Evolutionary conservation across 371 early-diverging fungal genomes (phyloP), one percentile per base, ranked within the genome.

Genomic region (Circinella minor): DNA sequence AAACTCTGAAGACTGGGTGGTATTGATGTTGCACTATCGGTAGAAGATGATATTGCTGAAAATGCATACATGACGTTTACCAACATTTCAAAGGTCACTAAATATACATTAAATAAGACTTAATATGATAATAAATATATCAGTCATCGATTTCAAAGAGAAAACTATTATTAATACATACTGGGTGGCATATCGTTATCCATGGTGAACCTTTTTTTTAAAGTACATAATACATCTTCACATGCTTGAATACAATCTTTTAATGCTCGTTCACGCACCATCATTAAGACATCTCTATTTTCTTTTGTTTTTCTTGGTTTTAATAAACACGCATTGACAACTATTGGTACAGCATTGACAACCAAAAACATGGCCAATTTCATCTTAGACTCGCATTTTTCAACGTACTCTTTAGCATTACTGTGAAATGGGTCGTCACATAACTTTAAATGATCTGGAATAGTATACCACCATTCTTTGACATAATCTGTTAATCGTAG

Each of bases 61-160:
- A 66, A 36, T 11, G 66, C 37, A 43, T 57, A 59, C 59, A 66
- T 39, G 46, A 36, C 36, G 36, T 65, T 46, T 4, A 46, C 54
- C 65, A 65, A n/a, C 17, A 54, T 38, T 18, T 36, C 37, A 48
- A 65, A 51, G 10, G 65, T 46, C 54, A 65, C 65, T 65, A 36
- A 36, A 27, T 27, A 27, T n/a, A 34, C 0, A 10, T 17, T 57
- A 9, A 27, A 34, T 57, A 4, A 57, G 34, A 9, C 1, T 27
- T 18, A 27, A 27, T 27, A 27, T 27, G 27, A 27, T 27, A 27
- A 27, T 27, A 27, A 27, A 27, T 27, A 27, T 2, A 27, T 27
- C 27, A 27, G 27, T 27, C 27, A 27, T 27, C 27, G 27, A 27
- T 27, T 27, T 27, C 8, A n/a, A 10, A 38, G 14, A 39, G n/a